phyloP scores from a whole-genome alignment of 768 basidiomycete species.

The Lentinula sp. region DNA sequence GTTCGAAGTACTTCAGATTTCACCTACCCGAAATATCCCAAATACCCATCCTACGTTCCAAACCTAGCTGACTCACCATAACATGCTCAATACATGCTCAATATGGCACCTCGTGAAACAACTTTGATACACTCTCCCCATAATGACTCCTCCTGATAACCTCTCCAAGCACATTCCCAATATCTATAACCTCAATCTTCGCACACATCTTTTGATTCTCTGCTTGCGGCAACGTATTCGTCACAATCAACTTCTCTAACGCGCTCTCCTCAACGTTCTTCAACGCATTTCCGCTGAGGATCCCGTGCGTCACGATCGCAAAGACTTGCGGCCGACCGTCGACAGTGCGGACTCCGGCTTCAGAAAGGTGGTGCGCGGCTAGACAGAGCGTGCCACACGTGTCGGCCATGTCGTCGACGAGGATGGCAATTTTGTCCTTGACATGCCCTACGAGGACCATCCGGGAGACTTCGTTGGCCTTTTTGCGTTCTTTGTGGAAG shows the following conservation, averaged over 20 bases:
- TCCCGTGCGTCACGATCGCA: conserved; percentile 95
- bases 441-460: conserved; percentile 96
- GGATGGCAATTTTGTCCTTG: conserved; percentile 85
- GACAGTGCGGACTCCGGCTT: conserved; percentile 71
- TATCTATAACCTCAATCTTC: conserved; percentile 91
- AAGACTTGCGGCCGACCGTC: conserved; percentile 42
- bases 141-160: conserved; percentile 95
- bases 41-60: not conserved
- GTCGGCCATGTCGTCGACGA: conserved; percentile 99
- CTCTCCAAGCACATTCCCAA: conserved; percentile 92
- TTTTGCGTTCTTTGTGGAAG: conserved; percentile 99
- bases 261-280: conserved; percentile 63
- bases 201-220: conserved; percentile 63
- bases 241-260: conserved; percentile 93
- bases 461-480: conserved; percentile 89
- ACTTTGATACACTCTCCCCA: conserved; percentile 88
- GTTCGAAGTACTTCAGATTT: too few relatives aligned
- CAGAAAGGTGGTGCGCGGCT: conserved; percentile 82
- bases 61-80: not conserved
- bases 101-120: conserved; percentile 88
- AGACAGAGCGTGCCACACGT: conserved; percentile 93
- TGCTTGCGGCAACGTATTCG: conserved; percentile 93
- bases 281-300: conserved; percentile 87
- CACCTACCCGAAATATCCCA: too few relatives aligned
- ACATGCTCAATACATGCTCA: conserved; percentile 27